Evolutionary conservation across 2,329 filamentous ascomycete species (phyloP).

Genomic region (Microsporum audouinii): DNA sequence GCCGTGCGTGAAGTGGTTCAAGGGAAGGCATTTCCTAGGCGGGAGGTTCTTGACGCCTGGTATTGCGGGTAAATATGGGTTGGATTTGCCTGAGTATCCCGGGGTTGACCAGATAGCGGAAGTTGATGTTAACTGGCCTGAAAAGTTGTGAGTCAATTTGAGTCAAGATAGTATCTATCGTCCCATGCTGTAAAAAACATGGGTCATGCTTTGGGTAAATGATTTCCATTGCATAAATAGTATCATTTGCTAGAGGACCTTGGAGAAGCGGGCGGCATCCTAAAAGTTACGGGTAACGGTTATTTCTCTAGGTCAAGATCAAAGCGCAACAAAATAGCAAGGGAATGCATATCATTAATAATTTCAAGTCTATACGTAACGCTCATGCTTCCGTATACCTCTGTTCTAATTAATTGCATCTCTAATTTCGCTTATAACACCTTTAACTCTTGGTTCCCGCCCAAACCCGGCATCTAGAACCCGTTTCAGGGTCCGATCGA

Average conservation of each 20-base stretch:
- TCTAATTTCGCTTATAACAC: slow-evolving; percentile 49
- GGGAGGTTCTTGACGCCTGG: slow-evolving; percentile 72
- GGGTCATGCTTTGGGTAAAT: background rate
- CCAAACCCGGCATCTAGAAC: slow-evolving; percentile 40
- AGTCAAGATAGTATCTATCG: background rate
- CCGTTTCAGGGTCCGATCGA: slow-evolving; percentile 37
- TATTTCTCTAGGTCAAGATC: background rate
- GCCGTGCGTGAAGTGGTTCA: slow-evolving; percentile 72
- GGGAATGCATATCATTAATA: background rate
- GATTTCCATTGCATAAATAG: background rate
- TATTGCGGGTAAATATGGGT: slow-evolving; percentile 72
- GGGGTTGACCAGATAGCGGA: slow-evolving; percentile 87
- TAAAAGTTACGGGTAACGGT: background rate
- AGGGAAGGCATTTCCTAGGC: slow-evolving; percentile 75
- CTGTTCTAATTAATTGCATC: slow-evolving; percentile 23
- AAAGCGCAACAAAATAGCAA: background rate
- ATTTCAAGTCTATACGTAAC: background rate
- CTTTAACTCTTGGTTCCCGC: slow-evolving; percentile 50
- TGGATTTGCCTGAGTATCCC: slow-evolving; percentile 71
- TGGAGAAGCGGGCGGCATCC: background rate
- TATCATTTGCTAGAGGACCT: background rate
- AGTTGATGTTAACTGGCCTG: slow-evolving; percentile 38
- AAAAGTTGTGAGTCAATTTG: slow-evolving; percentile 25
- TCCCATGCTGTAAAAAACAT: background rate
- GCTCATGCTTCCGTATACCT: background rate